These are phyloP conservation scores for Naganishia friedmannii DNA, from an alignment of 768 basidiomycete genomes.

Conservation along the genomic window DNA sequence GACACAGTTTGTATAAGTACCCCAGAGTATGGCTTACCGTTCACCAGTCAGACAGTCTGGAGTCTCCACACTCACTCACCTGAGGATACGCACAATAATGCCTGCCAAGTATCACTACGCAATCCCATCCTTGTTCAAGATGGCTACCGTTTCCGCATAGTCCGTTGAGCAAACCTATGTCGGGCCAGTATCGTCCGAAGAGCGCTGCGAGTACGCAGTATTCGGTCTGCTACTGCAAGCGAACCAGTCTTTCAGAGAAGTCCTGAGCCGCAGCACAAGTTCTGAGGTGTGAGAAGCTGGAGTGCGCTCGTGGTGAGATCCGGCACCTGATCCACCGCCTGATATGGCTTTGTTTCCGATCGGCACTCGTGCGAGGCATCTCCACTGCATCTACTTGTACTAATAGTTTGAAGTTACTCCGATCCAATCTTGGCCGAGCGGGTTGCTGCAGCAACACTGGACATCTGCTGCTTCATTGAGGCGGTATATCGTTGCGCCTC, in stretches of 20 bases:
- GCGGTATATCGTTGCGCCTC: no score
- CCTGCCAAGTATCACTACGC: not conserved
- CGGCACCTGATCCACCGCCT: not conserved
- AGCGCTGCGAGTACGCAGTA: not conserved
- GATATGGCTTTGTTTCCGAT: not conserved
- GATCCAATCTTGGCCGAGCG: no score
- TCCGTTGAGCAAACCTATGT: not conserved
- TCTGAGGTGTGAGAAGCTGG: no score
- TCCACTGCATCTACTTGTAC: no score
- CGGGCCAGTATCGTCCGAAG: not conserved
- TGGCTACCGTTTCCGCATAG: not conserved
- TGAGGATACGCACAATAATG: not conserved
- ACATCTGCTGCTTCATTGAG: no score
- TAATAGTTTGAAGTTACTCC: no score
- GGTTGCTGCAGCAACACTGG: no score
- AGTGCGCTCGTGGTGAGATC: not conserved
- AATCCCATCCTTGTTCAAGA: not conserved
- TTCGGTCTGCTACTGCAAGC: not conserved
- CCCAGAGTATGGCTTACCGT: not conserved
- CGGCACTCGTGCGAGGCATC: no score
- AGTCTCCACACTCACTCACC: constrained; percentile 2
- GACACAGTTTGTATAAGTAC: not conserved
- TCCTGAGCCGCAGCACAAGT: no score
- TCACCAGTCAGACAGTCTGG: not conserved
- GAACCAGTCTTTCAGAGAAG: not conserved